Evolutionary conservation across 1,139 yeast genomes (phyloP).

Genomic region (Nakaseomyces uthaithaninus): DNA sequence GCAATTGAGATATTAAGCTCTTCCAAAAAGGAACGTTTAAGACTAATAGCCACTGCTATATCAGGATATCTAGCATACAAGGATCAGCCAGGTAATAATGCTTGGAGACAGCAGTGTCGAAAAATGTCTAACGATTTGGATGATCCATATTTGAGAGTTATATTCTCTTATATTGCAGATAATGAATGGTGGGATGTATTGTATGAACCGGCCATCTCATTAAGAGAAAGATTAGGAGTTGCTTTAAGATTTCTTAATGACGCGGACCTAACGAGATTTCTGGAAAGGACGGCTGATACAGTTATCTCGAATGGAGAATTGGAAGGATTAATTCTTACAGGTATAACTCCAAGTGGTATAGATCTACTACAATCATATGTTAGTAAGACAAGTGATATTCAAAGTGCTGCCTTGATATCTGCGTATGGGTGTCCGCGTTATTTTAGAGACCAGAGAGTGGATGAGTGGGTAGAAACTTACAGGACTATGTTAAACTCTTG

Average conservation of each 20-base stretch:
- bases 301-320: slow-evolving; percentile 75
- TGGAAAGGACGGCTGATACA: slow-evolving; percentile 60
- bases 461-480: slow-evolving; percentile 72
- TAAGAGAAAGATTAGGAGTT: slow-evolving; percentile 82
- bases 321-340: slow-evolving; percentile 85
- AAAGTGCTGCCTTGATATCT: slow-evolving; percentile 78
- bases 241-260: slow-evolving; percentile 81
- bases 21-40: slow-evolving; percentile 40
- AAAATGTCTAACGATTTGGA: slow-evolving; percentile 78
- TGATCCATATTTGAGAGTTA: slow-evolving; percentile 82
- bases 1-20: slow-evolving; percentile 66
- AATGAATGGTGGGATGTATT: slow-evolving; percentile 95
- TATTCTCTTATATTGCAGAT: slow-evolving; percentile 89
- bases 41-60: slow-evolving; percentile 86
- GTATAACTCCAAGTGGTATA: slow-evolving; percentile 76
- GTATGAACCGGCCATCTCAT: slow-evolving; percentile 81
- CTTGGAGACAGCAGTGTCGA: slow-evolving; percentile 93
- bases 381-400: slow-evolving; percentile 84
- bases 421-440: slow-evolving; percentile 79
- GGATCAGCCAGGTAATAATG: slow-evolving; percentile 51
- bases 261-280: slow-evolving; percentile 58
- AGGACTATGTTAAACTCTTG: slow-evolving; percentile 73
- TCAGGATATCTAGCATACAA: slow-evolving; percentile 85
- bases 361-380: slow-evolving; percentile 81
- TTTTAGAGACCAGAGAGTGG: slow-evolving; percentile 61